phyloP scores from a whole-genome alignment of 108 stramenopile genomes.

The Hondaea fermentalgiana region DNA sequence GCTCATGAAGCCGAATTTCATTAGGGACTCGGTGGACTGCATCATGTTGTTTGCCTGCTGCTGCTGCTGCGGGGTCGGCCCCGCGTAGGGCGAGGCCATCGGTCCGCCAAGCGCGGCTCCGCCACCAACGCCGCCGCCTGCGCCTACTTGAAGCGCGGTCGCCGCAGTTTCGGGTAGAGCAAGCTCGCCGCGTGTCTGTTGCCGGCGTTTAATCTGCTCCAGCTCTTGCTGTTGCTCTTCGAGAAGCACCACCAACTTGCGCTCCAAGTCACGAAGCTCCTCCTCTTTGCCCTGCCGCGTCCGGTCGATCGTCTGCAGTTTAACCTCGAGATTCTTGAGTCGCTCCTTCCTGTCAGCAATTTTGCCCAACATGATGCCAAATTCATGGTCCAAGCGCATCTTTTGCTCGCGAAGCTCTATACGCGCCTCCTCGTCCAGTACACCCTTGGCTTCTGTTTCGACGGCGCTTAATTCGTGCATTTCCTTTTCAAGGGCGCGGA shows the following conservation, averaged over 20 bases:
- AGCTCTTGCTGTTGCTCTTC: constrained; percentile 77
- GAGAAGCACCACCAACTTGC: constrained; percentile 73
- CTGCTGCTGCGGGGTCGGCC: constrained; percentile 54
- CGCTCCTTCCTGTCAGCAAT: constrained; percentile 68
- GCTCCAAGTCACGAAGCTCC: constrained; percentile 64
- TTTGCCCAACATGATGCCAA: constrained; percentile 65
- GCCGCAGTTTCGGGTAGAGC: constrained; percentile 27
- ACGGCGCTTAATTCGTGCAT: constrained; percentile 65
- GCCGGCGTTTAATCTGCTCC: constrained; percentile 56
- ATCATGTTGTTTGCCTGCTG: constrained; percentile 68
- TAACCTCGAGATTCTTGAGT: constrained; percentile 55
- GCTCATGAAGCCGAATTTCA: constrained; percentile 83
- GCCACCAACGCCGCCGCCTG: not conserved
- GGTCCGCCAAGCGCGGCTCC: no score
- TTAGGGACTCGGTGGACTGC: constrained; percentile 72
- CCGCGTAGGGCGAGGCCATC: not conserved
- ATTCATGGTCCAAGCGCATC: constrained; percentile 67
- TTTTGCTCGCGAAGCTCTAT: constrained; percentile 65
- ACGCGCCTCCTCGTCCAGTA: constrained; percentile 47
- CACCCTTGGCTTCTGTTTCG: constrained; percentile 58
- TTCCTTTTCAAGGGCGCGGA: constrained; percentile 63
- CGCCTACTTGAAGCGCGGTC: not conserved
- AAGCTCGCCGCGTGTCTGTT: constrained; percentile 51
- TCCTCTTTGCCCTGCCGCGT: constrained; percentile 65
- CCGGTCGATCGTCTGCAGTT: constrained; percentile 54